Base-by-base conservation (phyloP, 371 early-diverging fungal species). In the Mucor velutinosus region DNA sequence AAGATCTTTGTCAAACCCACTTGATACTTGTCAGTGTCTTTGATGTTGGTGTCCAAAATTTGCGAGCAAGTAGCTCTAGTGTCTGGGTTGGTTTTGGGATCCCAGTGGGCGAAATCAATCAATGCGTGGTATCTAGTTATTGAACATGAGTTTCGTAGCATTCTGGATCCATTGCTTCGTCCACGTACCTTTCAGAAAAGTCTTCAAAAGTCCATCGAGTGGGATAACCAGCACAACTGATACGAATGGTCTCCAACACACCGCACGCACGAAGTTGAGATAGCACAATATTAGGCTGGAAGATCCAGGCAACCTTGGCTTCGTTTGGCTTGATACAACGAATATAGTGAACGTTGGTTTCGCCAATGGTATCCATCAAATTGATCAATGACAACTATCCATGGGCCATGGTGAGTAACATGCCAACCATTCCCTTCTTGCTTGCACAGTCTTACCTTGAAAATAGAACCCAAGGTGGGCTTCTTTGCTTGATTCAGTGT, bases 191-290 rank as follows among this genome's bases (percentile, higher is more conserved):
- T 4, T 94, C 91, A 49, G 91, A 91, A 79, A 99, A 99, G 68
- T 99, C 99, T 51, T 85, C 84, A 79, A 94, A 97, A 17, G 89
- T 85, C 86, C 95, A 90, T 55, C 99, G 89, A 7, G 94, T 88
- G 21, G 99, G 99, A 79, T 98, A 99, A 27, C 99, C 99, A 17
- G 96, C 96, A 75, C 98, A 95, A 75, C 94, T 93, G 79, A 99
- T 99, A 37, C 98, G 91, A 71, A 99, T 99, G 3, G 99, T 99
- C 80, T 99, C 99, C 23, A 99, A 78, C 3, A 99, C 99, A 88
- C 99, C 99, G 85, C 99, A 99, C 33, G 99, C 99, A 49, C 96
- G 91, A 45, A 99, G 77, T 79, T 99, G 99, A 19, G 93, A 83
- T 3, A 99, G 86, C 17, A 99, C 97, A 88, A 96, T 92, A 37